These are phyloP conservation scores for Penicillium sp. DNA, from an alignment of 2,329 filamentous ascomycete species.

Conservation along the genomic window DNA sequence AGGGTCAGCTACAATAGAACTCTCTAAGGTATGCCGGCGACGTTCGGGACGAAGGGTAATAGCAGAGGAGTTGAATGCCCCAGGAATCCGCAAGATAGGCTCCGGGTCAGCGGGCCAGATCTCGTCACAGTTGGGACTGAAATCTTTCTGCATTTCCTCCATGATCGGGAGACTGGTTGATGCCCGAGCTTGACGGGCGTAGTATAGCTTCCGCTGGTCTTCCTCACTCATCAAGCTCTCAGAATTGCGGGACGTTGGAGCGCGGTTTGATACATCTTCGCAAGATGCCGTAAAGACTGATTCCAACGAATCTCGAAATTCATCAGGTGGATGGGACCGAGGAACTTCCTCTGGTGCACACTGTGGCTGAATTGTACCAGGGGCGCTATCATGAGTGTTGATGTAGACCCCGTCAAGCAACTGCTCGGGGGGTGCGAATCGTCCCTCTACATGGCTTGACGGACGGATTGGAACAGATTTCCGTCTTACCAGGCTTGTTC, in stretches of 20 bases:
- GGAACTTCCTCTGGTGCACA: constrained; percentile 48
- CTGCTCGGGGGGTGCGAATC: constrained; percentile 70
- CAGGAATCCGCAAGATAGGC: background rate
- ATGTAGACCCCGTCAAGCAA: constrained; percentile 68
- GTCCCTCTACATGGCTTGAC: constrained; percentile 71
- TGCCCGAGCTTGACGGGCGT: constrained; percentile 56
- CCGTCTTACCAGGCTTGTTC: constrained; percentile 43
- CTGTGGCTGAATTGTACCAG: constrained; percentile 54
- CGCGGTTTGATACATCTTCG: constrained; percentile 57
- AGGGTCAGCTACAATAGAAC: background rate
- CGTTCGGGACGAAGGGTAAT: background rate
- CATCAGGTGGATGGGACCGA: constrained; percentile 52
- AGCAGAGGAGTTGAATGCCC: background rate
- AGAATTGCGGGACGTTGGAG: constrained; percentile 66
- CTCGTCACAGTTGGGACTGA: background rate
- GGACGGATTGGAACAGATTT: constrained; percentile 66
- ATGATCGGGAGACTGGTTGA: constrained; percentile 4
- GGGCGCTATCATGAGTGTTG: constrained; percentile 65
- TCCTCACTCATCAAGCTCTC: constrained; percentile 78
- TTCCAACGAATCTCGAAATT: constrained; percentile 60
- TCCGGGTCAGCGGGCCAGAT: background rate
- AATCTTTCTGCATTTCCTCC: background rate
- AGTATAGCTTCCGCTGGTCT: constrained; percentile 70
- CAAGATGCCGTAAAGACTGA: constrained; percentile 57
- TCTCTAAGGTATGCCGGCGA: background rate